Evolutionary conservation across 371 early-diverging fungal genomes (phyloP), one percentile per base, ranked within the genome.

Genomic region (Hamiltosporidium tvaerminnensis): DNA sequence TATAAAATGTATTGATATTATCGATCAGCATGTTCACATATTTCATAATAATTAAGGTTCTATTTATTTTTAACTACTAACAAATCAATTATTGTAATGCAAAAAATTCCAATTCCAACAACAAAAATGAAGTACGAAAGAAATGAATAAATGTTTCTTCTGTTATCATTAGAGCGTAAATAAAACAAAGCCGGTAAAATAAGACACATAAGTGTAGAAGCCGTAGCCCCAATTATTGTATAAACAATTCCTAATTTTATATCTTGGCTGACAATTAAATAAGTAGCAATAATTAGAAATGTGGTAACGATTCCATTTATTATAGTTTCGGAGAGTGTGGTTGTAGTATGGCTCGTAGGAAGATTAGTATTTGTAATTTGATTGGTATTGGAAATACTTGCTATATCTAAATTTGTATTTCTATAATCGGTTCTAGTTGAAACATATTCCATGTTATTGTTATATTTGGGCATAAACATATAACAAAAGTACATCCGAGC

Each of bases 151-250:
- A n/a, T n/a, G n/a, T n/a, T n/a, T n/a, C n/a, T n/a, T n/a, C n/a
- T n/a, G n/a, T n/a, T n/a, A n/a, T n/a, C n/a, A n/a, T n/a, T n/a
- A n/a, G n/a, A n/a, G n/a, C n/a, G n/a, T 50, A 85, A 86, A 78
- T 92, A 96, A 63, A 92, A 88, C 7, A 91, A 48, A 0, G 92
- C 87, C 0, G 98, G 98, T 33, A 97, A 81, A 62, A 98, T 92
- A 67, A 93, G 90, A 60, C 92, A 91, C 61, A 98, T 91, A 16
- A 88, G 83, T 0, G 93, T 91, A 0, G 92, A 91, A 4, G 96
- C 96, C 0, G 95, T 94, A 0, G 97, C 88, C 9, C 99, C 99
- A 1, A 96, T 92, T 66, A 92, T 81, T 0, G 90, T 78, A 58
- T 95, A 80, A 4, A 93, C 83, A 76, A 82, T 63, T n/a, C 74